Evolutionary conservation across 1,284 basidiomycete species (phyloP), one percentile per base, ranked within the genome.

Genomic region (Singerocomus inundabilis): DNA sequence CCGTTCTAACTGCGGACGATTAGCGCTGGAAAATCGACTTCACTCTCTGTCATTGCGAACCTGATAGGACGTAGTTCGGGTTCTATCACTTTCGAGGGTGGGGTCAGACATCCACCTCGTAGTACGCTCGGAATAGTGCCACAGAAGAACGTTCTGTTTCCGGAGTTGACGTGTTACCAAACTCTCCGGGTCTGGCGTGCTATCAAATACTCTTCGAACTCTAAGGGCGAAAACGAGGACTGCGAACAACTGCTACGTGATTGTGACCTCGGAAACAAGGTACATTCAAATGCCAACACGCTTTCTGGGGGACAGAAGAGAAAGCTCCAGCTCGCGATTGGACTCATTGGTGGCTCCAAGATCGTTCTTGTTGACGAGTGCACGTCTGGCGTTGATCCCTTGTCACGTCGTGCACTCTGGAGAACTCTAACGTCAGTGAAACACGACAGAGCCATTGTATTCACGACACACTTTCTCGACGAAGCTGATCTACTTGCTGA

Each of bases 91-190:
- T 91, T 89, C 59, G 82, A 80, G 55, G 83, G 80, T 30, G 78
- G 78, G 0, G 60, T 65, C 21, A 60, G 72, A 16, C 72, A 67
- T 6, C 82, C 82, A 1, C 73, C 80, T 2, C 78, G 78, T 1
- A 85, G 86, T 3, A 78, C 76, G 0, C 68, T 91, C 15, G 88
- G 89, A 7, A 82, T 91, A 48, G 89, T 91, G 0, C 86, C 86
- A 0, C 89, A 92, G 69, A 89, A 88, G 70, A 90, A 91, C 57
- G 88, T 92, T 3, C 73, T 92, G 1, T 90, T 89, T 68, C 80
- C 87, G 2, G 87, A 91, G 53, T 72, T 92, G 24, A 80, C 83
- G 1, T 89, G 86, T 60, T 72, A 81, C 48, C 83, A 91, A 66
- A 91, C 87, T 3, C 71, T 91, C 24, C 72, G 75, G 2, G 75